phyloP scores from a whole-genome alignment of 768 basidiomycete species.

The Serpula lacrymans region DNA sequence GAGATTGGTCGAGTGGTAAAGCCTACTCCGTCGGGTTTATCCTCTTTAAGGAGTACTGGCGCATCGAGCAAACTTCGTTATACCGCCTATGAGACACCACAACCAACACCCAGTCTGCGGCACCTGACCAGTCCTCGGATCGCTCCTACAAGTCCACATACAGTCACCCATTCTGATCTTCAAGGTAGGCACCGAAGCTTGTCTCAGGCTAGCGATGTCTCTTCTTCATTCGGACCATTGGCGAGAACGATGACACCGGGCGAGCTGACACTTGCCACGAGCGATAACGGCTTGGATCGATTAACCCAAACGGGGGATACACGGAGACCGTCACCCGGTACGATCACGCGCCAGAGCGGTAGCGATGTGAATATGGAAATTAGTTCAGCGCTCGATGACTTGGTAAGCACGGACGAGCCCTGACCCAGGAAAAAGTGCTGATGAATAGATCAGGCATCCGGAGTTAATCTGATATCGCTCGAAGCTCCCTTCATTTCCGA shows the following conservation, averaged over 20 bases:
- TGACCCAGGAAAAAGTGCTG: no score
- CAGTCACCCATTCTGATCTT: constrained; percentile 30
- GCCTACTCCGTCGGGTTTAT: constrained; percentile 1
- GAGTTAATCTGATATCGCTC: constrained; percentile 64
- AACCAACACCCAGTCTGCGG: constrained; percentile 43
- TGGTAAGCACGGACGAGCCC: no score
- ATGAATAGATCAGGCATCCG: constrained; percentile 24
- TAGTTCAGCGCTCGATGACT: no score
- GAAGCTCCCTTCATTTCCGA: constrained; percentile 68
- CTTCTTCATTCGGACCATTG: constrained; percentile 22
- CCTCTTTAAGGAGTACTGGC: constrained; percentile 12
- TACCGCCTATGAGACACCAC: constrained; percentile 65
- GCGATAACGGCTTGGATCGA: no score
- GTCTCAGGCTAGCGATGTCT: constrained; percentile 21
- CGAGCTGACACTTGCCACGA: constrained; percentile 25
- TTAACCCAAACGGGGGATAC: no score
- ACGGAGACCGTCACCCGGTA: no score
- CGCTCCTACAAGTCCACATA: constrained; percentile 33
- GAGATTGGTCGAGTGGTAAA: neutral
- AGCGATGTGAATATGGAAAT: no score
- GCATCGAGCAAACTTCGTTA: constrained; percentile 57
- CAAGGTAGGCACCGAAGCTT: constrained; percentile 29
- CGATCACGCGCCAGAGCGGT: no score
- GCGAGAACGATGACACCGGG: constrained; percentile 27
- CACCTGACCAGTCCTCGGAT: constrained; percentile 25